A percentile compares a stretch with the other conserved stretches of the same genome.
These are phyloP conservation scores for Tylopilus orsonianus DNA, from an alignment of 1,284 basidiomycete genomes.

Conservation along the genomic window DNA sequence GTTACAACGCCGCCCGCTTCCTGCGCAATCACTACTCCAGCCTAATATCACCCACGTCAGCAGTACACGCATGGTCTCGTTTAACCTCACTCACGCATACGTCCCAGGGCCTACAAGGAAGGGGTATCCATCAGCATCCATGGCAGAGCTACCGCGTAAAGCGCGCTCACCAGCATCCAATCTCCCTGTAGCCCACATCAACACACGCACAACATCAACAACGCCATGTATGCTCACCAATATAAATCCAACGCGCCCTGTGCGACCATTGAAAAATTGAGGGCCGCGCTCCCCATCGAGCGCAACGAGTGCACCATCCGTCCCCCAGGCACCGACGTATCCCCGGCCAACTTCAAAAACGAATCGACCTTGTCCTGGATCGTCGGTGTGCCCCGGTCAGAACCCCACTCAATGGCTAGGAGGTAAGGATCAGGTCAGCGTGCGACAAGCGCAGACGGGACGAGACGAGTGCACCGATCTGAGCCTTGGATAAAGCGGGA, in stretches of 20 bases:
- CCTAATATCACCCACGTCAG: slow-evolving; percentile 39
- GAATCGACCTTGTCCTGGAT: slow-evolving; percentile 69
- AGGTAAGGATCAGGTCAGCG: background rate
- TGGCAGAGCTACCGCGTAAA: background rate
- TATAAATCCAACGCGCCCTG: slow-evolving; percentile 83
- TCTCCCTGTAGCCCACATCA: slow-evolving; percentile 61
- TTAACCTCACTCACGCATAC: slow-evolving; percentile 60
- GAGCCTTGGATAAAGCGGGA: slow-evolving; percentile 74
- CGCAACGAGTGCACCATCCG: slow-evolving; percentile 88
- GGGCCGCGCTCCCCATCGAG: slow-evolving; percentile 85
- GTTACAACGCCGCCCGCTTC: slow-evolving; percentile 85
- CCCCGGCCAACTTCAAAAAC: slow-evolving; percentile 78
- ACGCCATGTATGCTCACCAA: too few relatives aligned
- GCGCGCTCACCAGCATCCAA: slow-evolving; percentile 71
- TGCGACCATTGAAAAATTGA: slow-evolving; percentile 83
- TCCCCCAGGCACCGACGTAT: slow-evolving; percentile 69
- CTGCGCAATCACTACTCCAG: slow-evolving; percentile 89
- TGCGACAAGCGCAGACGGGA: background rate
- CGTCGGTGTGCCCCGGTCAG: slow-evolving; percentile 64
- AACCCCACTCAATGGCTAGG: slow-evolving; percentile 88
- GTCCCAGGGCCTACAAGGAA: slow-evolving; percentile 78
- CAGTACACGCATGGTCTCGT: background rate
- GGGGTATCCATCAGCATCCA: too few relatives aligned
- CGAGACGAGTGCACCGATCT: slow-evolving; percentile 48
- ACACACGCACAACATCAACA: background rate